Percentiles rank a stretch among this genome's conserved stretches.
These are phyloP conservation scores for Sporothrix pallida DNA, from an alignment of 2,329 filamentous ascomycete genomes.

Conservation along the genomic window DNA sequence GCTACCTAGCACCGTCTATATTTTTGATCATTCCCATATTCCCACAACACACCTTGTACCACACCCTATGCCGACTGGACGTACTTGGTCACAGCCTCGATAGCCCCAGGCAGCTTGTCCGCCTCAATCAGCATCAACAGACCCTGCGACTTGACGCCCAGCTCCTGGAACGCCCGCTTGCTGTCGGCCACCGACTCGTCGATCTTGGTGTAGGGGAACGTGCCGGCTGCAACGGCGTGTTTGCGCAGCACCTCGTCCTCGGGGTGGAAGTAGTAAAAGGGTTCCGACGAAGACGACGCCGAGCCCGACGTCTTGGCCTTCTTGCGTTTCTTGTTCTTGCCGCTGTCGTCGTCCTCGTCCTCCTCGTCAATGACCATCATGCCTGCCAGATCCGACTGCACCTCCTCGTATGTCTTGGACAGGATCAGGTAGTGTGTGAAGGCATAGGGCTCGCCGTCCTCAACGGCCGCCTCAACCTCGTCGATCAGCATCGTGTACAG, in stretches of 20 bases:
- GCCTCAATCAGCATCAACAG: conserved; percentile 87
- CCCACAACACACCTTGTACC: conserved; percentile 1
- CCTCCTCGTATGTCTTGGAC: conserved; percentile 90
- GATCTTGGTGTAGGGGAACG: conserved; percentile 79
- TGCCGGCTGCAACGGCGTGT: conserved; percentile 71
- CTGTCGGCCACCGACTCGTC: conserved; percentile 85
- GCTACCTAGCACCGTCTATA: conserved; percentile 3
- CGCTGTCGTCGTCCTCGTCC: conserved; percentile 60
- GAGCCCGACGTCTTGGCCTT: conserved; percentile 48
- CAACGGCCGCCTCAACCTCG: conserved; percentile 84
- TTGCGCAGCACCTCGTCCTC: conserved; percentile 90
- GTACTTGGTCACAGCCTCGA: conserved; percentile 78
- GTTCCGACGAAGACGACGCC: conserved; percentile 36
- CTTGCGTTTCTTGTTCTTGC: conserved; percentile 67
- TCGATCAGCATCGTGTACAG: conserved; percentile 95
- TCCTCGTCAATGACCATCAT: conserved; percentile 32
- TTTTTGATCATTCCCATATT: neutral
- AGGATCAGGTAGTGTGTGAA: conserved; percentile 93
- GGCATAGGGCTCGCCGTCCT: conserved; percentile 88
- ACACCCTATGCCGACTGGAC: conserved; percentile 57
- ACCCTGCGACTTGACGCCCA: conserved; percentile 83
- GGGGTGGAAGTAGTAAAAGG: conserved; percentile 88
- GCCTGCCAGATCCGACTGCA: conserved; percentile 71
- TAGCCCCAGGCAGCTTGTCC: conserved; percentile 73
- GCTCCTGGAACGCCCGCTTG: conserved; percentile 91